These are phyloP conservation scores for Ogataea nitratoaversa DNA, from an alignment of 805 yeast genomes.

Conservation along the genomic window DNA sequence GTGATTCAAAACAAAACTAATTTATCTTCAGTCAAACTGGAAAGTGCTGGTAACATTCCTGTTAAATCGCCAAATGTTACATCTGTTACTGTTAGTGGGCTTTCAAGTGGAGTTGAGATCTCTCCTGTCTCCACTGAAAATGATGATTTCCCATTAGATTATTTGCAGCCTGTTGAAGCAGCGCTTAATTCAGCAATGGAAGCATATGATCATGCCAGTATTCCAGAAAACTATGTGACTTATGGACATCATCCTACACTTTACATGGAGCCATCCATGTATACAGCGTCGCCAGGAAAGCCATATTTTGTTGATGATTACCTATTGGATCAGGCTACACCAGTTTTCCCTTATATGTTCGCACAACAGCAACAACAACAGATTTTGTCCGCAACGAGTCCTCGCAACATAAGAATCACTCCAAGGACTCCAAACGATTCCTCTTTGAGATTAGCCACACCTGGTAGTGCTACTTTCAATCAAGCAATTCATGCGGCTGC, in stretches of 20 bases:
- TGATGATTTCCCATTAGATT: slow-evolving; percentile 72
- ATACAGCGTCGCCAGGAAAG: slow-evolving; percentile 24
- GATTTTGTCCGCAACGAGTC: slow-evolving; percentile 10
- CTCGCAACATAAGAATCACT: slow-evolving; percentile 13
- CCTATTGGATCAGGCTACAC: slow-evolving; percentile 27
- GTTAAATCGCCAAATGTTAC: not conserved
- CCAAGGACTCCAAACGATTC: slow-evolving; percentile 16
- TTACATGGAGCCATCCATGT: slow-evolving; percentile 24
- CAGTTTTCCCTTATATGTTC: slow-evolving; percentile 26
- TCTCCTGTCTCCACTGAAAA: slow-evolving; percentile 33
- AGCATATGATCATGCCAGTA: slow-evolving; percentile 29
- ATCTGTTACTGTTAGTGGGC: not conserved
- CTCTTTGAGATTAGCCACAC: slow-evolving; percentile 13
- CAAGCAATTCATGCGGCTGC: slow-evolving; percentile 13
- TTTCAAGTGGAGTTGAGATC: not conserved
- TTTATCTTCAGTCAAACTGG: not conserved
- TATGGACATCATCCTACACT: slow-evolving; percentile 21
- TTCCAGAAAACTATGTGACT: slow-evolving; percentile 14
- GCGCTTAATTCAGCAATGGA: slow-evolving; percentile 19
- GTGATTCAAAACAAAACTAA: slow-evolving; percentile 6
- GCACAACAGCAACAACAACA: slow-evolving; percentile 12
- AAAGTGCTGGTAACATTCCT: not conserved
- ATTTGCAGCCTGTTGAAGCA: slow-evolving; percentile 33
- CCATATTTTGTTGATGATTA: slow-evolving; percentile 18
- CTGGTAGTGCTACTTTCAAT: slow-evolving; percentile 14